Conservation (phyloP, 2,329 filamentous ascomycete genomes). For the Fonsecaea erecta region DNA sequence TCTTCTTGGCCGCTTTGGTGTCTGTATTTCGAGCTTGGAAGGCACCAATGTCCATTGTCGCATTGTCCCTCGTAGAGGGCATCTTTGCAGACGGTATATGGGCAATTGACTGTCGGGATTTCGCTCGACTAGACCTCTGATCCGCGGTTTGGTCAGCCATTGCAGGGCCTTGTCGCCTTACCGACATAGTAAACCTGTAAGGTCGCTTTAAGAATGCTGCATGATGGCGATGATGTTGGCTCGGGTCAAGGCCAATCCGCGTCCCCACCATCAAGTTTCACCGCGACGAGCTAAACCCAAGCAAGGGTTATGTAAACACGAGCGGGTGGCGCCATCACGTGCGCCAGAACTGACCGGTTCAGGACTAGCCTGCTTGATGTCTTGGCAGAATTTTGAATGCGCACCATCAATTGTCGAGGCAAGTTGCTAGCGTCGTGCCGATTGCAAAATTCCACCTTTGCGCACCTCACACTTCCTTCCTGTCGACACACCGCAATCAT, state of each 20-base stretch:
- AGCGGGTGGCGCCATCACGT: slow-evolving; percentile 18
- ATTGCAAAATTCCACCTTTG: slow-evolving; percentile 31
- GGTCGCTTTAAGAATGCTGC: slow-evolving; percentile 11
- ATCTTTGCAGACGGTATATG: slow-evolving; percentile 59
- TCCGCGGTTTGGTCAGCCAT: slow-evolving; percentile 29
- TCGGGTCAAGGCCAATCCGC: slow-evolving; percentile 17
- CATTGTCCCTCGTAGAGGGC: slow-evolving; percentile 71
- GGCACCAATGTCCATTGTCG: slow-evolving; percentile 67
- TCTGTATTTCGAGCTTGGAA: slow-evolving; percentile 38
- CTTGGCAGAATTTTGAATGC: slow-evolving; percentile 5
- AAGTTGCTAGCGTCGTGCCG: neutral
- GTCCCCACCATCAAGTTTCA: slow-evolving; percentile 19
- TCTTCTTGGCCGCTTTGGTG: slow-evolving; percentile 57
- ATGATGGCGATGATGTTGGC: slow-evolving; percentile 27
- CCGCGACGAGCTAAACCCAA: slow-evolving; percentile 2
- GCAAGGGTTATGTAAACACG: slow-evolving; percentile 24
- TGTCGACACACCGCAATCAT: slow-evolving; percentile 64
- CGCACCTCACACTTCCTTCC: slow-evolving; percentile 30
- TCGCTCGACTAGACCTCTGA: slow-evolving; percentile 24
- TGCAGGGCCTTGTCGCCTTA: slow-evolving; percentile 8
- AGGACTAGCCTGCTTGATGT: slow-evolving; percentile 5
- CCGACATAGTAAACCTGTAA: neutral
- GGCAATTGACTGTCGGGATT: slow-evolving; percentile 73
- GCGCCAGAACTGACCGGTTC: neutral
- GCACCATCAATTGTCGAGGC: slow-evolving; percentile 10